Evolutionary conservation across 305 asterid genomes (phyloP).

Genomic region (Plantago lanceolata): DNA sequence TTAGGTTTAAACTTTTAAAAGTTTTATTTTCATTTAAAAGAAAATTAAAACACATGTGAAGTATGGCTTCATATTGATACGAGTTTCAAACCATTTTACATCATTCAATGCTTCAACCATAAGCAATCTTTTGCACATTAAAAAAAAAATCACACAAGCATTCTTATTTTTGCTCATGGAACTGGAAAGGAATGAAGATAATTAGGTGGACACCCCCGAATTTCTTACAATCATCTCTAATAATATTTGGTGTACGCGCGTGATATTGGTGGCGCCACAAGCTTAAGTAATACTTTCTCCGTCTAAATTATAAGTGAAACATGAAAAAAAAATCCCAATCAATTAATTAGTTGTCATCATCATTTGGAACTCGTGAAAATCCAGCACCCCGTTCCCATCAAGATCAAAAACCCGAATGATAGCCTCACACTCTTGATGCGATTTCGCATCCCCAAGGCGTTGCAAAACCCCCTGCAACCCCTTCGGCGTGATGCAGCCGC

Average conservation of each 20-base stretch:
- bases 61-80: neutral
- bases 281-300: no score
- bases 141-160: neutral
- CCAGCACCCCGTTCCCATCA: constrained; percentile 64
- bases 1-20: no score
- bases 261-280: no score
- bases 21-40: neutral
- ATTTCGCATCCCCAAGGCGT: constrained; percentile 44
- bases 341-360: constrained; percentile 55
- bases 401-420: constrained; percentile 54
- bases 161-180: no score
- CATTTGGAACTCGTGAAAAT: constrained; percentile 45
- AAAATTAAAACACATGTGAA: neutral
- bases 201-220: no score
- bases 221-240: no score
- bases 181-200: no score
- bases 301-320: no score
- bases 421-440: constrained; percentile 43
- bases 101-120: neutral
- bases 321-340: neutral
- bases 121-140: neutral
- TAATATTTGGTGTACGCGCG: no score
- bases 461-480: constrained; percentile 44
- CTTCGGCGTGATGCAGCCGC: constrained; percentile 52
- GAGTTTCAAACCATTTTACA: neutral